Base-by-base conservation (phyloP, 1,139 yeast genomes). In the Zygoascus sp. region DNA sequence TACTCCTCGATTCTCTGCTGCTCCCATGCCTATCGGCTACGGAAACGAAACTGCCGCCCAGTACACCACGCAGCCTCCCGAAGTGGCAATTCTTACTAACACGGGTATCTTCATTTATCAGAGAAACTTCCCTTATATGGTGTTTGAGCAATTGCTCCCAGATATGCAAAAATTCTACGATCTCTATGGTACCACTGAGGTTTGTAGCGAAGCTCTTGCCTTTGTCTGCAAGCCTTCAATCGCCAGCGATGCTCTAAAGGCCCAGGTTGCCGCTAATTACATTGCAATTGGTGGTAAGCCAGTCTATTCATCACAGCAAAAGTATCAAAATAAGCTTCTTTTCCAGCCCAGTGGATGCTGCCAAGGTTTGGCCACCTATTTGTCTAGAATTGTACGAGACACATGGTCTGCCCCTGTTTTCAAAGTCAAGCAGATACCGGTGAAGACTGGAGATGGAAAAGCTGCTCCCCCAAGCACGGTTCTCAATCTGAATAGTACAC, bases 1-100 rank as follows among this genome's bases (percentile, higher is more conserved):
- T 8, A 78, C 88, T 0, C 81, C 88, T 16, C 69, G 81, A 1
- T 81, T 82, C 73, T 79, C 79, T 60, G 88, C 95, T 0, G 76
- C 90, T 0, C 67, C 76, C 38, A 77, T 77, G 41, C 94, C 95
- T 13, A 79, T 74, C 57, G 96, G 96, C 1, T 87, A 82, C 62
- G 78, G 89, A 4, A 90, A 90, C 61, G 81, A 81, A 52, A 79
- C 85, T 59, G 95, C 96, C 1, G 81, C 90, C 19, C 97, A 90
- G 61, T 90, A 87, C 60, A 77, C 81, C 9, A 69, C 83, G 45
- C 58, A 63, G 2, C 58, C 70, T 2, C 64, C 69, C 2, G 81
- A 80, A 58, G 75, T 90, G 63, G 96, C 95, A 0, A 80, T 90
- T 2, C 70, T 92, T 58, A 90, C 97, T 1, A 81, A 79, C 57